Conservation (phyloP, 129 eudicot genomes). For the Flaveria ramosissima region DNA sequence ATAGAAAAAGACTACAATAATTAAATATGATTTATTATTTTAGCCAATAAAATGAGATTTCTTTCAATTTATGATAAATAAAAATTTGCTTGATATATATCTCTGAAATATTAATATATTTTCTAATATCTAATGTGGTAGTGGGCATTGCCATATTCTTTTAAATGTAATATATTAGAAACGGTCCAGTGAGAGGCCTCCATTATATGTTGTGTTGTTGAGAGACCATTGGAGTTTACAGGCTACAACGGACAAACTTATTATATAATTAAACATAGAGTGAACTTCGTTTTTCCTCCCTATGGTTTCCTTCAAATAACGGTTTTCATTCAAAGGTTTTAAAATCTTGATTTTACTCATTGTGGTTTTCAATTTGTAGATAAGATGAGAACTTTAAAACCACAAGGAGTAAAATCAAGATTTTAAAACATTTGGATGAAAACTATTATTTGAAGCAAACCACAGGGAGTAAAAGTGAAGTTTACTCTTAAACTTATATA, state of each 20-base stretch:
- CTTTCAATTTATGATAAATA: neutral
- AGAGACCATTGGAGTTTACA: slow-evolving; percentile 30
- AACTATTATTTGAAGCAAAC: too few species aligned
- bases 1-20: neutral
- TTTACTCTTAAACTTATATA: too few species aligned
- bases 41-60: slow-evolving; percentile 7
- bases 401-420: too few species aligned
- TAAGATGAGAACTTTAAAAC: too few species aligned
- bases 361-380: too few species aligned
- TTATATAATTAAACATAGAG: neutral
- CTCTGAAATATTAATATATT: neutral
- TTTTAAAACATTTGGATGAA: too few species aligned
- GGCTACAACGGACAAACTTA: slow-evolving; percentile 16
- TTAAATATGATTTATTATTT: neutral
- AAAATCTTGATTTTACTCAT: too few species aligned
- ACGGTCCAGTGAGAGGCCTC: slow-evolving; percentile 3
- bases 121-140: neutral
- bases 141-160: neutral
- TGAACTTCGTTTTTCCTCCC: too few species aligned
- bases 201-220: slow-evolving; percentile 17
- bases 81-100: neutral
- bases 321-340: too few species aligned
- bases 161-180: neutral
- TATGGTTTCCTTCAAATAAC: too few species aligned
- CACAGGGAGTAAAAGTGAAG: too few species aligned